These are phyloP conservation scores for Dactylellina leptospora DNA, from an alignment of 2,329 filamentous ascomycete genomes.

Conservation along the genomic window DNA sequence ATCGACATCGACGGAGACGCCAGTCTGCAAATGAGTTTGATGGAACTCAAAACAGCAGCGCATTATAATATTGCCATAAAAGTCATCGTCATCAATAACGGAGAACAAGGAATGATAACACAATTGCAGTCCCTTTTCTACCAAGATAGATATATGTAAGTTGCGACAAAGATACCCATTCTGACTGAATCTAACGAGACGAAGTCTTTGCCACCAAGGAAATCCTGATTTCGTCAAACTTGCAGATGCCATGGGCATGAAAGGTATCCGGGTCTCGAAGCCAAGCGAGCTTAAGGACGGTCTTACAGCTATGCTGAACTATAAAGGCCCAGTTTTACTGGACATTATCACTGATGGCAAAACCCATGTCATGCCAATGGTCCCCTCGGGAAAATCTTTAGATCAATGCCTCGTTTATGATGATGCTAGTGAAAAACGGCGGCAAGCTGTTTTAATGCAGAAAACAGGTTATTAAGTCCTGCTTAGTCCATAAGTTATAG, in stretches of 20 bases:
- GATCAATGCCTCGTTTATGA: constrained; percentile 95
- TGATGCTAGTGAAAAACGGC: constrained; percentile 59
- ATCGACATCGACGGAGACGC: constrained; percentile 97
- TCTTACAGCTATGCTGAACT: constrained; percentile 85
- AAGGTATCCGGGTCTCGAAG: constrained; percentile 75
- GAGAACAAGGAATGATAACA: constrained; percentile 97
- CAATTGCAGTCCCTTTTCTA: constrained; percentile 99
- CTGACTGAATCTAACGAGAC: neutral
- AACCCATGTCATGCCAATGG: constrained; percentile 95
- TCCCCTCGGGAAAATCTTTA: constrained; percentile 82
- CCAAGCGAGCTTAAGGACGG: constrained; percentile 78
- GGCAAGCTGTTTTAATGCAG: neutral
- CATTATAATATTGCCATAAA: constrained; percentile 98
- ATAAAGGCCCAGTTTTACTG: constrained; percentile 80
- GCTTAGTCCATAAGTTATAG: too few species aligned
- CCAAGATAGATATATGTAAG: constrained; percentile 77
- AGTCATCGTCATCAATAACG: constrained; percentile 92
- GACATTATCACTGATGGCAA: constrained; percentile 91
- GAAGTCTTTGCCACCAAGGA: constrained; percentile 70
- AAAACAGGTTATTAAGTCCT: neutral
- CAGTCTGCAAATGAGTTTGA: constrained; percentile 99
- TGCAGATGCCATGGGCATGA: constrained; percentile 86
- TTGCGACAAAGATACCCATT: neutral
- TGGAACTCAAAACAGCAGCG: constrained; percentile 88
- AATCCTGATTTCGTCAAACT: constrained; percentile 98